These are phyloP conservation scores for Dendryphion nanum DNA, from an alignment of 2,329 filamentous ascomycete genomes.

Conservation along the genomic window DNA sequence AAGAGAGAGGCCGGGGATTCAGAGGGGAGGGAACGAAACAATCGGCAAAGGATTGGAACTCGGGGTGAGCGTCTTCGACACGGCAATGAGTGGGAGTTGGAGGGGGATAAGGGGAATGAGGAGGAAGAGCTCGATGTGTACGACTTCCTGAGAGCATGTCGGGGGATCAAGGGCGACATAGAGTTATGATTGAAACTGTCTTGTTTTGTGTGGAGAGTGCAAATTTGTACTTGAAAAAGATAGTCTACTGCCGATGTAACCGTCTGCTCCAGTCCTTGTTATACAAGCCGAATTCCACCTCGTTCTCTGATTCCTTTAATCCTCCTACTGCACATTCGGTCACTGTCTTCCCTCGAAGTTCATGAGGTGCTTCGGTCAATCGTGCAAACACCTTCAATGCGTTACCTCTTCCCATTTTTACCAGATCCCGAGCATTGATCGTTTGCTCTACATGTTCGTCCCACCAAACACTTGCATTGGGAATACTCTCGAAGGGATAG, in stretches of 20 bases:
- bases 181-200: too few species aligned
- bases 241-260: constrained; percentile 2
- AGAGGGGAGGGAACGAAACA: too few species aligned
- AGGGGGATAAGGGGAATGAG: too few species aligned
- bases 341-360: constrained; percentile 6
- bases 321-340: constrained; percentile 15
- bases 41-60: too few species aligned
- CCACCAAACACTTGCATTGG: constrained; percentile 15
- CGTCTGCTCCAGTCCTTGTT: constrained; percentile 15
- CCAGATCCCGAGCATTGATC: constrained; percentile 18
- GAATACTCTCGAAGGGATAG: constrained; percentile 14
- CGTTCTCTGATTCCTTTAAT: constrained; percentile 12
- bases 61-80: too few species aligned
- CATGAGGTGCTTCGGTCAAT: constrained; percentile 9
- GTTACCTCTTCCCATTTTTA: constrained; percentile 21
- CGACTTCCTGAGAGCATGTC: too few species aligned
- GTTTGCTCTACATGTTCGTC: constrained; percentile 13
- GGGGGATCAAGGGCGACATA: too few species aligned
- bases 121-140: too few species aligned
- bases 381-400: constrained; percentile 16
- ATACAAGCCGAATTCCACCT: constrained; percentile 20
- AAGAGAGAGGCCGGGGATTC: too few species aligned
- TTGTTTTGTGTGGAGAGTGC: too few species aligned
- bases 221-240: too few species aligned
- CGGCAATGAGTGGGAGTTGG: too few species aligned